Conservation (phyloP, 441 rosid genomes). For the Iberis amara region DNA sequence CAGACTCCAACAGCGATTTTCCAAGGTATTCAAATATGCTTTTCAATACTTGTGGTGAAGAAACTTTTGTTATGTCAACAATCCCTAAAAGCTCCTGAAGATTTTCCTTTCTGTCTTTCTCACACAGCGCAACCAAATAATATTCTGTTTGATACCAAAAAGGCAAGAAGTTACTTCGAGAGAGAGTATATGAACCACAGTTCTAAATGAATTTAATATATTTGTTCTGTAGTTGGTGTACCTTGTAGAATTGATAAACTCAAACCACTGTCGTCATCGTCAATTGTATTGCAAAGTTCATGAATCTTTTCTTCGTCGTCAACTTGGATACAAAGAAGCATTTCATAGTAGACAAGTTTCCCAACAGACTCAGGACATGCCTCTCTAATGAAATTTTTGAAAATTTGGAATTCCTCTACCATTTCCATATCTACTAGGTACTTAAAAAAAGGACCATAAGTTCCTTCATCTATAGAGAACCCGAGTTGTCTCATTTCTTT, state of each 20-base stretch:
- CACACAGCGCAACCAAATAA: slow-evolving; percentile 70
- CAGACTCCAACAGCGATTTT: slow-evolving; percentile 47
- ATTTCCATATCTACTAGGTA: slow-evolving; percentile 60
- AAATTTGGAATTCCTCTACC: slow-evolving; percentile 52
- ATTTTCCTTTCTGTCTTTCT: slow-evolving; percentile 45
- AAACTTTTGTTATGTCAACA: slow-evolving; percentile 54
- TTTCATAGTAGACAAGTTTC: slow-evolving; percentile 76
- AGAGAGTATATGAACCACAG: background rate
- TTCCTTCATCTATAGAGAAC: slow-evolving; percentile 46
- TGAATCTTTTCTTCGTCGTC: slow-evolving; percentile 48
- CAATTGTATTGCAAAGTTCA: slow-evolving; percentile 42
- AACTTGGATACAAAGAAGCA: slow-evolving; percentile 55
- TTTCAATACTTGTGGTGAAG: slow-evolving; percentile 38
- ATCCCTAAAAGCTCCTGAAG: slow-evolving; percentile 50
- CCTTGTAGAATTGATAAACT: slow-evolving; percentile 44
- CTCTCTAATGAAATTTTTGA: slow-evolving; percentile 39
- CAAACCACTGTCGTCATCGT: slow-evolving; percentile 31
- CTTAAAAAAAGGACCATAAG: slow-evolving; percentile 57
- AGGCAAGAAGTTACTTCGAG: background rate
- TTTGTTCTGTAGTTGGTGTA: slow-evolving; percentile 13
- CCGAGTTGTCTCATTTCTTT: slow-evolving; percentile 57
- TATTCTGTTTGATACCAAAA: slow-evolving; percentile 46
- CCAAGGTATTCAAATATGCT: slow-evolving; percentile 64
- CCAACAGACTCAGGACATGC: slow-evolving; percentile 36
- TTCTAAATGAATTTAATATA: background rate